Evolutionary conservation across 805 yeast genomes (phyloP).

Genomic region (Jamesozyma spencerorum): DNA sequence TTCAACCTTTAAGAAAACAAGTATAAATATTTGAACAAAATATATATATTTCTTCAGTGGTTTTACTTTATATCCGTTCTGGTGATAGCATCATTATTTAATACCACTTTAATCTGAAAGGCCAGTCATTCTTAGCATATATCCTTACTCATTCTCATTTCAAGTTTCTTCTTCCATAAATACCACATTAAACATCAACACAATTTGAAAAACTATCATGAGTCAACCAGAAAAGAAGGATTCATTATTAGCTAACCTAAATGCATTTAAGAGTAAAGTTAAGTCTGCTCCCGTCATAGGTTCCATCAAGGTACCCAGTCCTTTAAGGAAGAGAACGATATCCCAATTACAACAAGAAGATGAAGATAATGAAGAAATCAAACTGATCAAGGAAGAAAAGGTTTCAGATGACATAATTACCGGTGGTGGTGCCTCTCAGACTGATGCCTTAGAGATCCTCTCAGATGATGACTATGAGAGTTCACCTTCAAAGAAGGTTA

Average conservation of each 20-base stretch:
- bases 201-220: background rate
- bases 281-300: conserved; percentile 50
- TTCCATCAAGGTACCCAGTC: conserved; percentile 18
- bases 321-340: conserved; percentile 12
- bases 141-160: background rate
- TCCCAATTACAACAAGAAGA: conserved; percentile 9
- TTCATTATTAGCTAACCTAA: conserved; percentile 46
- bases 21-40: too few species aligned
- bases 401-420: background rate
- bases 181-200: background rate
- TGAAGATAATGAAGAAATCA: conserved; percentile 8
- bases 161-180: background rate
- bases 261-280: conserved; percentile 55
- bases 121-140: background rate
- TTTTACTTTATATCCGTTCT: too few species aligned
- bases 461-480: conserved; percentile 18
- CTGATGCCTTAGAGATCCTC: conserved; percentile 6
- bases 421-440: background rate
- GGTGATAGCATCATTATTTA: too few species aligned
- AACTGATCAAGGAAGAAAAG: conserved; percentile 5
- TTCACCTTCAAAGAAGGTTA: conserved; percentile 24
- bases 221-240: conserved; percentile 18
- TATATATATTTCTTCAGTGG: too few species aligned
- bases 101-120: too few species aligned
- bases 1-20: too few species aligned